Percentiles rank a stretch among this genome's conserved stretches.
Evolutionary conservation across 768 basidiomycete species (phyloP).

Genomic region (Hygrocybe punicea): DNA sequence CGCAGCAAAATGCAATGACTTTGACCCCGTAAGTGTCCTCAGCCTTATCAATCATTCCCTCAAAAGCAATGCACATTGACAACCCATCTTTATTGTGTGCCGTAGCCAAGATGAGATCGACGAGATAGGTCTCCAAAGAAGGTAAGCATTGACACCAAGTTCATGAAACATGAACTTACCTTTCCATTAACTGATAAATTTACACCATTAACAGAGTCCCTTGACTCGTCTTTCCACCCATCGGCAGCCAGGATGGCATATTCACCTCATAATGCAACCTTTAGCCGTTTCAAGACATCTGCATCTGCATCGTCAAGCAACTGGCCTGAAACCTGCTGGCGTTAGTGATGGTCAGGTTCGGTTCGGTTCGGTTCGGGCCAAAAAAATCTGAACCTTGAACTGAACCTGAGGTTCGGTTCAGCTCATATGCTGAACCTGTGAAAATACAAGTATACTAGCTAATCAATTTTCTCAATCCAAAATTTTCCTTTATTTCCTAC

Average conservation of each 20-base stretch:
- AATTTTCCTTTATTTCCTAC: no score
- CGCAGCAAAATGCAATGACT: constrained; percentile 18
- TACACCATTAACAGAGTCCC: constrained; percentile 23
- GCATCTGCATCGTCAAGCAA: no score
- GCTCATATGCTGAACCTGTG: no score
- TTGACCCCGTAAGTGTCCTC: constrained; percentile 13
- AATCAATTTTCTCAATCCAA: no score
- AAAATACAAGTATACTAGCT: no score
- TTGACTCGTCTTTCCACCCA: constrained; percentile 28
- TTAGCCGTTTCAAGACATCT: no score
- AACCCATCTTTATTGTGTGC: constrained; percentile 24
- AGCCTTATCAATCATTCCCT: constrained; percentile 21
- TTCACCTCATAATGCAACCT: constrained; percentile 8
- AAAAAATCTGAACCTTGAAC: no score
- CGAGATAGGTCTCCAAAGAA: constrained; percentile 23
- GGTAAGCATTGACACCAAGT: no score
- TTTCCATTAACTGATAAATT: constrained; percentile 16
- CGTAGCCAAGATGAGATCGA: constrained; percentile 22
- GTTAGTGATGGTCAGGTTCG: no score
- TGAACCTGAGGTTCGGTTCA: no score
- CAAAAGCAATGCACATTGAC: constrained; percentile 24
- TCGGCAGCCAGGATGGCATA: constrained; percentile 17
- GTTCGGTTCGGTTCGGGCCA: no score
- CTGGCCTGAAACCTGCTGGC: no score
- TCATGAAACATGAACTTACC: neutral